phyloP scores from a whole-genome alignment of 2,329 filamentous ascomycete genomes.

The Fulvia fulva region DNA sequence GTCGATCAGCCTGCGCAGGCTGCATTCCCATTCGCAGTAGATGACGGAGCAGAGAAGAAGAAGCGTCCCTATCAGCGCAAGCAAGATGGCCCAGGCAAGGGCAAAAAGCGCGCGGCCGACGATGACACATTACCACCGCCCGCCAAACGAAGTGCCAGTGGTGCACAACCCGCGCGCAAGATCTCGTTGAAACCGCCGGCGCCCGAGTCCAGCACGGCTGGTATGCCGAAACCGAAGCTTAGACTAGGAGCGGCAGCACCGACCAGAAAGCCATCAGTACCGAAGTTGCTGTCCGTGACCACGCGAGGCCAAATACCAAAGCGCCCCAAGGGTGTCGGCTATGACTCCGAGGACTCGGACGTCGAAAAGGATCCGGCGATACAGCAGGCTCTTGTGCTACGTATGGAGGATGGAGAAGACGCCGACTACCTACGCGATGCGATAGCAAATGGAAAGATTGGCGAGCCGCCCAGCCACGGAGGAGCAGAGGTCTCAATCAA shows the following conservation, averaged over 20 bases:
- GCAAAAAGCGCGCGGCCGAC: conserved; percentile 34
- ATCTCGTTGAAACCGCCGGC: conserved; percentile 32
- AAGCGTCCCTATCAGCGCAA: conserved; percentile 45
- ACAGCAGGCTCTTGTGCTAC: conserved; percentile 83
- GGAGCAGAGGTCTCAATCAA: conserved; percentile 76
- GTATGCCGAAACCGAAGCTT: conserved; percentile 41
- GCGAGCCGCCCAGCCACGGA: conserved; percentile 58
- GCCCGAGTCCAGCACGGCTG: conserved; percentile 23
- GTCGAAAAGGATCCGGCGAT: conserved; percentile 81
- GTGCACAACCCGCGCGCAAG: conserved; percentile 23
- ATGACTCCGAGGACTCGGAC: conserved; percentile 94
- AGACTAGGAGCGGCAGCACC: conserved; percentile 41
- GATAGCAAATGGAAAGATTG: conserved; percentile 73
- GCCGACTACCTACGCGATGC: conserved; percentile 76
- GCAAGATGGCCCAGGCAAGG: conserved; percentile 24
- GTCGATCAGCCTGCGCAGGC: conserved; percentile 23
- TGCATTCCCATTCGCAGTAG: conserved; percentile 17
- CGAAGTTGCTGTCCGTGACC: conserved; percentile 23
- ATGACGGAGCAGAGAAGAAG: conserved; percentile 21
- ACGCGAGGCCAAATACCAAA: conserved; percentile 21
- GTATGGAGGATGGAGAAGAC: conserved; percentile 82
- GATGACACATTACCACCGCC: conserved; percentile 31
- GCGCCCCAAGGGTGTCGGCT: conserved; percentile 73
- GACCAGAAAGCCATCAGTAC: conserved; percentile 20
- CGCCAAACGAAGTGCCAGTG: conserved; percentile 29